A percentile compares a stretch with the other conserved stretches of the same genome.
phyloP scores from a whole-genome alignment of 176 grass and related monocot genomes.

The Elymus sibiricus region DNA sequence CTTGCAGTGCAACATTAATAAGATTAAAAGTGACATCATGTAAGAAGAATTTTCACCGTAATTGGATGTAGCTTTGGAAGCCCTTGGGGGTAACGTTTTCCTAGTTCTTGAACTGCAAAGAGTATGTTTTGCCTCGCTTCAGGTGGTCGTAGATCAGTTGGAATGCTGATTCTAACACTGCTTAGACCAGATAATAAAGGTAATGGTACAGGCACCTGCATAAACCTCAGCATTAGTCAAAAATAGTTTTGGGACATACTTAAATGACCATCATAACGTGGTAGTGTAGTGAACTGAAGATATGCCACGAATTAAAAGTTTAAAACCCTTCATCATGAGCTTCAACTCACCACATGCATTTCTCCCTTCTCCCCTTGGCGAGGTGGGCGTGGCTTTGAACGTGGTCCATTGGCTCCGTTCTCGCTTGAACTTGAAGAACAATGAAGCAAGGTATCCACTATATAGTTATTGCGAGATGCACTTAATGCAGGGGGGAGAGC shows the following conservation, averaged over 20 bases:
- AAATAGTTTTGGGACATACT: background rate
- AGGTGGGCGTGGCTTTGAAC: conserved; percentile 77
- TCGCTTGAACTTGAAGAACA: conserved; percentile 75
- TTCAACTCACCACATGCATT: conserved; percentile 97
- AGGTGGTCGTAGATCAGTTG: conserved; percentile 81
- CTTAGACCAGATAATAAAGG: conserved; percentile 79
- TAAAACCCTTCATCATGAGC: conserved; percentile 15
- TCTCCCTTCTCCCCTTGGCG: conserved; percentile 82
- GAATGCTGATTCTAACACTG: conserved; percentile 94
- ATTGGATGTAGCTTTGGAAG: conserved; percentile 92
- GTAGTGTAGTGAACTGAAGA: conserved; percentile 14
- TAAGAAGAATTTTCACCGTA: conserved; percentile 34
- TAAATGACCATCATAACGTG: conserved; percentile 4
- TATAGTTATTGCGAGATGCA: conserved; percentile 60
- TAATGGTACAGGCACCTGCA: conserved; percentile 92
- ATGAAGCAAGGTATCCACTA: conserved; percentile 92
- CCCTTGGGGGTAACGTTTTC: conserved; percentile 85
- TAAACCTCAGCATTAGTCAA: conserved; percentile 21
- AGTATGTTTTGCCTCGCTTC: conserved; percentile 97
- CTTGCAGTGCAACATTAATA: background rate
- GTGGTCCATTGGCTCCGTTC: conserved; percentile 44
- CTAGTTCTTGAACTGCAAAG: conserved; percentile 91
- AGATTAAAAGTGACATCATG: background rate
- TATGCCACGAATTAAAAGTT: conserved; percentile 14
- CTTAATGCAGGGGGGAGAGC: conserved; percentile 58